phyloP scores from a whole-genome alignment of 106 monocot genomes.

The Dendrobium huoshanense region DNA sequence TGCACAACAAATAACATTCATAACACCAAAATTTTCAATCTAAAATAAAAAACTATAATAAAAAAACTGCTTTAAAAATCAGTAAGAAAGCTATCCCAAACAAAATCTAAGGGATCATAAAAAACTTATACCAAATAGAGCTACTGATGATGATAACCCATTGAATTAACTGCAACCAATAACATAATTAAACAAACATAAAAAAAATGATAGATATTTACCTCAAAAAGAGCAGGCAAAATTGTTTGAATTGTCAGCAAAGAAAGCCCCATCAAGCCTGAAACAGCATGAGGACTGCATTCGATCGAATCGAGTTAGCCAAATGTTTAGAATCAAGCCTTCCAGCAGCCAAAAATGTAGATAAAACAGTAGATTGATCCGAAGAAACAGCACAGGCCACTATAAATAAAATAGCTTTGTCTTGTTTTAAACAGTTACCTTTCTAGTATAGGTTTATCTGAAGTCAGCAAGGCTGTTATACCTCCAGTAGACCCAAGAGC shows the following conservation, averaged over 20 bases:
- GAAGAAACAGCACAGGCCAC: background rate
- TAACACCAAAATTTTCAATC: background rate
- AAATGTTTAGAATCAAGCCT: too few relatives aligned
- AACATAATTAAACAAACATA: background rate
- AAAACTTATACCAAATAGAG: too few relatives aligned
- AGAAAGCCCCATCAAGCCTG: slow-evolving; percentile 59
- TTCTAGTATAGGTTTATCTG: slow-evolving; percentile 81
- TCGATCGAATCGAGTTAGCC: background rate
- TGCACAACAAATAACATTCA: background rate
- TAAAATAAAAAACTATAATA: too few relatives aligned
- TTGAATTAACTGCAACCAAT: background rate
- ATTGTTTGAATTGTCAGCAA: slow-evolving; percentile 76
- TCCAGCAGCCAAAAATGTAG: too few relatives aligned
- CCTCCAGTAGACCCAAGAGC: slow-evolving; percentile 79
- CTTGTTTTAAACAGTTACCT: slow-evolving; percentile 38
- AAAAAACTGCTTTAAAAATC: too few relatives aligned
- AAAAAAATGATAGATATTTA: slow-evolving; percentile 11
- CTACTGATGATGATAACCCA: too few relatives aligned
- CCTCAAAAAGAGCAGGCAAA: slow-evolving; percentile 74
- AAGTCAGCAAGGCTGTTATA: slow-evolving; percentile 71
- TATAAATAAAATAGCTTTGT: background rate
- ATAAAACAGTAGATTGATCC: background rate
- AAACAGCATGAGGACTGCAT: slow-evolving; percentile 87
- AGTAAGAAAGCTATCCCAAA: too few relatives aligned
- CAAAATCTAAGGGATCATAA: too few relatives aligned